Conservation (phyloP, 768 basidiomycete species). For the Amanita fuliginea region DNA sequence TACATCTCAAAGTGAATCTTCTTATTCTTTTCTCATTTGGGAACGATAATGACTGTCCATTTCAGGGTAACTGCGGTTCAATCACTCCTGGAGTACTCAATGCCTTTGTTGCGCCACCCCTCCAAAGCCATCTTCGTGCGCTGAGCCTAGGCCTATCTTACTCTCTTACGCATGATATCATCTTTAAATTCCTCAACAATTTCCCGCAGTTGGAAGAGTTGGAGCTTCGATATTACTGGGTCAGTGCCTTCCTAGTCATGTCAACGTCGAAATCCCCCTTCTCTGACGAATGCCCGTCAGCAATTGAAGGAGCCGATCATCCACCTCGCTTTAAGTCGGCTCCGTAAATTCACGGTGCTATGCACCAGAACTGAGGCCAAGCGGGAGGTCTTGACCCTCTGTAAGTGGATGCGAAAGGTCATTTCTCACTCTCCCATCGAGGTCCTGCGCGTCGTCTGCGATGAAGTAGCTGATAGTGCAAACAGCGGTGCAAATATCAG, state of each 20-base stretch:
- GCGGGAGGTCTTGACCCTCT: constrained; percentile 19
- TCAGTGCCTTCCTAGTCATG: constrained; percentile 14
- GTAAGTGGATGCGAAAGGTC: constrained; percentile 29
- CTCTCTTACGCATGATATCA: constrained; percentile 41
- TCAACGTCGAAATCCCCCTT: background rate
- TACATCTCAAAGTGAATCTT: constrained; percentile 30
- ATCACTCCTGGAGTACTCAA: constrained; percentile 50
- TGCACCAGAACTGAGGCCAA: constrained; percentile 12
- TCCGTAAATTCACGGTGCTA: constrained; percentile 16
- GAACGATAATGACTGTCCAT: background rate
- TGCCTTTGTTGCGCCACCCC: constrained; percentile 24
- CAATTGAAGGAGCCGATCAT: constrained; percentile 28
- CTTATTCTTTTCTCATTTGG: background rate
- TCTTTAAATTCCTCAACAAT: constrained; percentile 34
- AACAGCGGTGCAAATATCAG: constrained; percentile 10
- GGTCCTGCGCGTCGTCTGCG: constrained; percentile 17
- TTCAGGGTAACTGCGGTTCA: constrained; percentile 50
- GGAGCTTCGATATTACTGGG: constrained; percentile 41
- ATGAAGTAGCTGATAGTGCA: constrained; percentile 14
- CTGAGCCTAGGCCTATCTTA: constrained; percentile 48
- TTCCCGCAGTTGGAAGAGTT: constrained; percentile 27
- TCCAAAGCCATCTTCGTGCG: constrained; percentile 20
- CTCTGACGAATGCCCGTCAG: constrained; percentile 12
- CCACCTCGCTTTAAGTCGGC: constrained; percentile 12
- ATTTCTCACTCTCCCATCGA: constrained; percentile 24